Evolutionary conservation across 2,329 filamentous ascomycete genomes (phyloP), one percentile per base, ranked within the genome.

Genomic region (Epichloe sibirici): DNA sequence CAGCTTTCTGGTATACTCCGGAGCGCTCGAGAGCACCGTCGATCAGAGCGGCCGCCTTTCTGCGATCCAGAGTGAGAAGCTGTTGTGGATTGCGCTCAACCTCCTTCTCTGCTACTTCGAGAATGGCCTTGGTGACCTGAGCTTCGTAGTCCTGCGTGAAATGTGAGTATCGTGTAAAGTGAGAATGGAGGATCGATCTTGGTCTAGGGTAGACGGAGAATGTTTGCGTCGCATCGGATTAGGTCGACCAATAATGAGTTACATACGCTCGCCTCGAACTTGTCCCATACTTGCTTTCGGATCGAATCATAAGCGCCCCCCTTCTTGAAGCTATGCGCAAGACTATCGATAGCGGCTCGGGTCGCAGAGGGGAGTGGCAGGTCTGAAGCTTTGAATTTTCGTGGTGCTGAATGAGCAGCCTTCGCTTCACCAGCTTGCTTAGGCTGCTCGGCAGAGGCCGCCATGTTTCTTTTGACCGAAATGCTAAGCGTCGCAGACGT

Each of bases 281-380:
- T 82, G 45, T 86, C 80, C 78, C 86, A 89, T 11, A 88, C 76
- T 60, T 86, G 78, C 64, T 89, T 90, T 56, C 87, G 82, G 57
- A 90, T 78, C 13, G 77, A 73, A 67, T 93, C 88, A 63, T 90
- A 93, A 53, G 86, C 85, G 55, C 88, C 88, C 67, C 88, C 89
- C 71, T 90, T 91, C 69, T 90, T 90, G 71, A 90, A 91, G 11
- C 79, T 84, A 63, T 88, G 83, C n/a, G 86, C 79, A 23, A 91
- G 76, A 15, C 76, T 78, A 60, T 90, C 86, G 53, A 91, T 88
- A 1, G 84, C 82, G 1, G 79, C 77, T 57, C 85, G 77, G 50
- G 88, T 87, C n/a, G 81, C 77, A 3, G 83, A 85, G 5, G 85
- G 79, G 21, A 90, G 70, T 2, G 87, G 87, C 17, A 91, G 74